These are phyloP conservation scores for Fusarium duplospermum DNA, from an alignment of 2,329 filamentous ascomycete genomes.

Conservation along the genomic window DNA sequence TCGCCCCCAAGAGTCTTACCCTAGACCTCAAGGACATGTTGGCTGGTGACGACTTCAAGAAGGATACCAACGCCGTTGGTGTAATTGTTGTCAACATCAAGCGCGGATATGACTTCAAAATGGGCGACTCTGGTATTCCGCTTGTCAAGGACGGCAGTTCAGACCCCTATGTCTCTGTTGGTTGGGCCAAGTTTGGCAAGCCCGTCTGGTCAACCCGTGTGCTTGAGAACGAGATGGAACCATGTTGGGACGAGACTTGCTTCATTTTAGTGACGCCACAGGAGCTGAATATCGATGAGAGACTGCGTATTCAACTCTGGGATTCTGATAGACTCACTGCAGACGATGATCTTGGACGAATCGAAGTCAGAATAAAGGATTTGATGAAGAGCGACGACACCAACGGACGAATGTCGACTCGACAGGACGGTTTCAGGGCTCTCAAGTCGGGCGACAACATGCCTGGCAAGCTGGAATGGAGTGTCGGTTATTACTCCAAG, in stretches of 20 bases:
- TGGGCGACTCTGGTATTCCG: constrained; percentile 73
- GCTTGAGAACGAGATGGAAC: constrained; percentile 73
- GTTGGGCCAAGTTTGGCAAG: constrained; percentile 82
- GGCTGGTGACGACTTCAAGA: constrained; percentile 82
- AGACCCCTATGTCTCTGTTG: constrained; percentile 78
- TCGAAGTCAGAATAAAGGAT: constrained; percentile 74
- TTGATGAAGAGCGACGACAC: constrained; percentile 71
- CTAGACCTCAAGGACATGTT: constrained; percentile 82
- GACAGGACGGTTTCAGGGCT: constrained; percentile 73
- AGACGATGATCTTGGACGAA: constrained; percentile 79
- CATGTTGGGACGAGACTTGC: constrained; percentile 77
- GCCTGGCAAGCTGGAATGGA: constrained; percentile 77
- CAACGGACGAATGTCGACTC: constrained; percentile 70
- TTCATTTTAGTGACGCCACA: constrained; percentile 77
- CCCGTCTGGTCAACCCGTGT: constrained; percentile 71
- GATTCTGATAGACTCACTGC: constrained; percentile 79
- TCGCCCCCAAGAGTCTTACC: constrained; percentile 80
- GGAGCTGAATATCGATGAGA: constrained; percentile 78
- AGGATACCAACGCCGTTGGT: constrained; percentile 74
- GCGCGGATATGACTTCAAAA: constrained; percentile 76
- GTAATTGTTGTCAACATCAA: constrained; percentile 75
- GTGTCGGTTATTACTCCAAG: constrained; percentile 78
- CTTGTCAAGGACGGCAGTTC: constrained; percentile 70
- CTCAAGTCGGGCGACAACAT: constrained; percentile 74
- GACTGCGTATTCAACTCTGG: constrained; percentile 77